Evolutionary conservation across 164 flowering plant genomes (phyloP).

Genomic region (Platanus orientalis): DNA sequence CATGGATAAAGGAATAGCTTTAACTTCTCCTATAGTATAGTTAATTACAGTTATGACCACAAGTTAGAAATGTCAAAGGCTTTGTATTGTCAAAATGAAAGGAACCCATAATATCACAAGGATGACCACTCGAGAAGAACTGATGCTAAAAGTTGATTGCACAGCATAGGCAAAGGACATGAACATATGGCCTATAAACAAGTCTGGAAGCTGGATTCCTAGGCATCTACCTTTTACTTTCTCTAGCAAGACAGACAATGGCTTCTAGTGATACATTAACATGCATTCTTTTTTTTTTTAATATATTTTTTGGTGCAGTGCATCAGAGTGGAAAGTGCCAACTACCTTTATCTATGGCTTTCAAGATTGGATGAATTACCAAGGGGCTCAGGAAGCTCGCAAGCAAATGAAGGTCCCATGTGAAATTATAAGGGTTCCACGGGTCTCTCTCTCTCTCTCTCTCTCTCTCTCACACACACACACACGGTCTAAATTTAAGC

Average conservation of each 20-base stretch:
- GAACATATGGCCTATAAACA: no score
- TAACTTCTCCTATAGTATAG: no score
- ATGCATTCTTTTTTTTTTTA: background rate
- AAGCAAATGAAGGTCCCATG: constrained; percentile 86
- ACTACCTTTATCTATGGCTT: constrained; percentile 86
- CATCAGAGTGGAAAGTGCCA: constrained; percentile 95
- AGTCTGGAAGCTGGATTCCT: no score
- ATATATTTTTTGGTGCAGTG: constrained; percentile 42
- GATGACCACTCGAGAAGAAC: no score
- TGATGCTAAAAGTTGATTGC: no score
- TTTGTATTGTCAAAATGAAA: no score
- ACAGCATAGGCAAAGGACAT: no score
- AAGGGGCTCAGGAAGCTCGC: constrained; percentile 90
- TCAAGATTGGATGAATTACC: constrained; percentile 92
- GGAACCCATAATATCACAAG: no score
- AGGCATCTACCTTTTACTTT: background rate
- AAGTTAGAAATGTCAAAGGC: no score
- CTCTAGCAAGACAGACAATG: background rate
- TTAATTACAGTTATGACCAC: no score
- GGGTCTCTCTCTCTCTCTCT: constrained; percentile 48
- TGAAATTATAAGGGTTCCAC: constrained; percentile 86
- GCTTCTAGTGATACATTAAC: background rate
- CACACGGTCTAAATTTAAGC: no score
- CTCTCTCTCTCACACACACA: background rate
- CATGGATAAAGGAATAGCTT: no score